A percentile compares a stretch with the other conserved stretches of the same genome.
Evolutionary conservation across 768 basidiomycete species (phyloP).

Genomic region (Symmetrospora coprosmae): DNA sequence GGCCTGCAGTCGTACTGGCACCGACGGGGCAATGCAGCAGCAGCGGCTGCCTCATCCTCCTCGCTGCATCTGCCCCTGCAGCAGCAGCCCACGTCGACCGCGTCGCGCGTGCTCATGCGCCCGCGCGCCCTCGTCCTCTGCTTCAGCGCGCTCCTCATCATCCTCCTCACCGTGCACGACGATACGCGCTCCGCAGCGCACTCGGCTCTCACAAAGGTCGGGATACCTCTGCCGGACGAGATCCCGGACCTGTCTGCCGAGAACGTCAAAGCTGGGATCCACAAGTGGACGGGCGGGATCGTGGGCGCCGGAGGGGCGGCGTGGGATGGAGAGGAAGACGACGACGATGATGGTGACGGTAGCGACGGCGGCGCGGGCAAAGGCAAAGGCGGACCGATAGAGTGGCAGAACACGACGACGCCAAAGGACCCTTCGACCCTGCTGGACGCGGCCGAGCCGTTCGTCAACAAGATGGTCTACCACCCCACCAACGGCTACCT

Average conservation of each 20-base stretch:
- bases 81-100: neutral
- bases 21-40: too few species aligned
- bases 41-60: too few species aligned
- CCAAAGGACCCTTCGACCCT: conserved; percentile 1
- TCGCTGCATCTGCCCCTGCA: too few species aligned
- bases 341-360: conserved; percentile 26
- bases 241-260: conserved; percentile 19
- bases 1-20: too few species aligned
- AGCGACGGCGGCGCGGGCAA: conserved; percentile 24
- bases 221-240: conserved; percentile 28
- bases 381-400: neutral
- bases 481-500: conserved; percentile 29
- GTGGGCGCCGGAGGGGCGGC: neutral
- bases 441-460: conserved; percentile 16
- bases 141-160: conserved; percentile 26
- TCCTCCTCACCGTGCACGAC: conserved; percentile 28
- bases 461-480: conserved; percentile 23
- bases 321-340: conserved; percentile 19
- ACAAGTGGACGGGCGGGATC: conserved; percentile 17
- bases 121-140: neutral
- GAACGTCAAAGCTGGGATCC: neutral
- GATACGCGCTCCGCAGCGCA: conserved; percentile 25
- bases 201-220: conserved; percentile 27
- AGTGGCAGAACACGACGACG: conserved; percentile 13
- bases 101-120: conserved; percentile 1